Percentiles rank a stretch among this genome's conserved stretches.
phyloP scores from a whole-genome alignment of 2,329 filamentous ascomycete species.

The Zasmidium angulare region DNA sequence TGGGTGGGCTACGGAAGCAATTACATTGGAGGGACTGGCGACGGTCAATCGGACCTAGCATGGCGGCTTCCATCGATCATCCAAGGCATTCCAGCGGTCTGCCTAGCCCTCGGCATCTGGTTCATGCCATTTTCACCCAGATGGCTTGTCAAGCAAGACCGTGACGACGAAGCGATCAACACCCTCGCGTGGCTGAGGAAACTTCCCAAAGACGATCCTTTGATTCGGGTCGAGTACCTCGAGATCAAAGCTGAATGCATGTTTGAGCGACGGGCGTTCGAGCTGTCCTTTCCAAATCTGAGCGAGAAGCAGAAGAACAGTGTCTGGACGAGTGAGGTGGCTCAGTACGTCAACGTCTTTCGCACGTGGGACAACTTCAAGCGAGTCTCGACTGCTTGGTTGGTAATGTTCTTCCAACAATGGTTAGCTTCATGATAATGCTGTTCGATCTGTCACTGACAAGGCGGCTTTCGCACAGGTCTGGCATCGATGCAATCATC shows the following conservation, averaged over 20 bases:
- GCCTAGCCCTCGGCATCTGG: slow-evolving; percentile 31
- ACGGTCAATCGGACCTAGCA: slow-evolving; percentile 40
- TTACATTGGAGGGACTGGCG: slow-evolving; percentile 39
- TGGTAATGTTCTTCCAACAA: slow-evolving; percentile 58
- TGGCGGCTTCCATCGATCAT: slow-evolving; percentile 51
- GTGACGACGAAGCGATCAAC: slow-evolving; percentile 31
- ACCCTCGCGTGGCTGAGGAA: slow-evolving; percentile 30
- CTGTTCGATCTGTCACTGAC: background rate
- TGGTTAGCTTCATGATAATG: slow-evolving; percentile 37
- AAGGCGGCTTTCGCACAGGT: background rate
- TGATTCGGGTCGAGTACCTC: slow-evolving; percentile 53
- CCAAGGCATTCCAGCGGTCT: slow-evolving; percentile 40
- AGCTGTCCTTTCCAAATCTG: slow-evolving; percentile 14
- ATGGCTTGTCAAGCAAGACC: slow-evolving; percentile 33
- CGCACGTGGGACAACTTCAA: slow-evolving; percentile 34
- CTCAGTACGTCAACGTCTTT: slow-evolving; percentile 16
- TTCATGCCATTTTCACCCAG: slow-evolving; percentile 36
- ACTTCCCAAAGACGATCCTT: slow-evolving; percentile 48
- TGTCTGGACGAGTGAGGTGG: slow-evolving; percentile 10
- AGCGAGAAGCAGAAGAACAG: slow-evolving; percentile 9
- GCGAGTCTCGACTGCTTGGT: slow-evolving; percentile 48
- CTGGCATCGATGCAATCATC: slow-evolving; percentile 45
- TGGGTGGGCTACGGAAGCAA: slow-evolving; percentile 58
- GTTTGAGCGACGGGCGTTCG: slow-evolving; percentile 46
- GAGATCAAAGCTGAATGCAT: slow-evolving; percentile 55